Base-by-base conservation (phyloP, 2,329 filamentous ascomycete species). In the Cyphellophora europaea region DNA sequence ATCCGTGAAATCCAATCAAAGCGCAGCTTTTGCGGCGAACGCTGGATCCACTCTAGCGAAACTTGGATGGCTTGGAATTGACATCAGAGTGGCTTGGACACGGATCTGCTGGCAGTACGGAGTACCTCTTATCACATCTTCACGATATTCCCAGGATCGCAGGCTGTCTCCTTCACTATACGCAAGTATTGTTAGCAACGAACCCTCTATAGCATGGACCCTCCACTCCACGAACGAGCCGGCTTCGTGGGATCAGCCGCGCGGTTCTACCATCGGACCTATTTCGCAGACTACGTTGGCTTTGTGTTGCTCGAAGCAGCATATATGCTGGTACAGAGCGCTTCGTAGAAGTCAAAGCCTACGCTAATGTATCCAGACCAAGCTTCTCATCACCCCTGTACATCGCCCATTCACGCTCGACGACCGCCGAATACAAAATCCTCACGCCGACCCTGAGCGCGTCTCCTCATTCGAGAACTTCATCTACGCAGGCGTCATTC, bases 321-420 rank as follows among this genome's bases (percentile, higher is more conserved):
- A 33, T 91, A 84, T 59, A 58, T 82, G n/a, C n/a, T n/a, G n/a
- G n/a, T n/a, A 12, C 50, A 17, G 10, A 42, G 44, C 17, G 14
- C 43, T 40, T 19, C 6, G n/a, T n/a, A n/a, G n/a, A n/a, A n/a
- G n/a, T n/a, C n/a, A n/a, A n/a, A n/a, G n/a, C n/a, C n/a, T n/a
- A n/a, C n/a, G n/a, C n/a, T n/a, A n/a, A n/a, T n/a, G n/a, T n/a
- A n/a, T n/a, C 30, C 8, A 18, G 8, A 16, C 85, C 28, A 69
- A 77, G 58, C 64, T 82, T 49, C 68, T 82, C 46, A 71, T 84
- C 49, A 78, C 80, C 41, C 91, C 91, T 0, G 96, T 96, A 56
- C 87, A 96, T 57, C 86, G 85, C 61, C 82, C 95, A 76, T 96
- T 98, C 63, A 82, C 77, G 45, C 73, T 96, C 43, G 82, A 87